These are phyloP conservation scores for Quercus rubra DNA, from an alignment of 306 rosid genomes.

Conservation along the genomic window DNA sequence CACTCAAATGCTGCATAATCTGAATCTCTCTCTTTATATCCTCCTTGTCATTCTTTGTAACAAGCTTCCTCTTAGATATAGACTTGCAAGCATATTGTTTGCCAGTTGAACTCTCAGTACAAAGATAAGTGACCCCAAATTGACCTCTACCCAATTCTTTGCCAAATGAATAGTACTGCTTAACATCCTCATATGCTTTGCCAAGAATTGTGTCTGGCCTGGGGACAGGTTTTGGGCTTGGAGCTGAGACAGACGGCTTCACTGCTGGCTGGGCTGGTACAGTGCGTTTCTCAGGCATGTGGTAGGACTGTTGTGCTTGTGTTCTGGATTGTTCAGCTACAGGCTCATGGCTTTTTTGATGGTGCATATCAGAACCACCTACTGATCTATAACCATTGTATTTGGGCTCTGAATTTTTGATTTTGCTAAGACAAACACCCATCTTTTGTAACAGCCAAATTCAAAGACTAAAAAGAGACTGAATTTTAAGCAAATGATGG, in stretches of 20 bases:
- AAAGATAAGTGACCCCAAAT: conserved; percentile 80
- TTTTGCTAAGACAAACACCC: conserved; percentile 68
- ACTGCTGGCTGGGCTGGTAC: conserved; percentile 20
- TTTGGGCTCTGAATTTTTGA: conserved; percentile 27
- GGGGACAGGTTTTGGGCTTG: conserved; percentile 34
- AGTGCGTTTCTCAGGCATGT: conserved; percentile 32
- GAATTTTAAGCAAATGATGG: neutral
- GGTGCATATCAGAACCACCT: conserved; percentile 19
- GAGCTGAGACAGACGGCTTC: conserved; percentile 32
- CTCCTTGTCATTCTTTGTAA: conserved; percentile 59
- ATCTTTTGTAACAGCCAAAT: conserved; percentile 20
- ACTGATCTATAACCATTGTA: conserved; percentile 41
- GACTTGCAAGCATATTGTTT: conserved; percentile 77
- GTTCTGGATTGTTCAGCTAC: conserved; percentile 37
- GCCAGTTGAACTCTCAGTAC: conserved; percentile 69
- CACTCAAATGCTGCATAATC: conserved; percentile 93
- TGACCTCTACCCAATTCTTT: conserved; percentile 90
- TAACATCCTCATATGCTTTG: conserved; percentile 72
- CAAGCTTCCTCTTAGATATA: conserved; percentile 78
- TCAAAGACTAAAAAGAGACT: neutral
- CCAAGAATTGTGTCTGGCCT: conserved; percentile 56
- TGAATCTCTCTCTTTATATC: conserved; percentile 84
- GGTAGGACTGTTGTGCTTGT: conserved; percentile 35
- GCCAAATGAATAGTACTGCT: conserved; percentile 48
- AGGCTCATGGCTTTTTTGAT: conserved; percentile 44